Conservation (phyloP, 2,329 filamentous ascomycete species). For the Fusarium sp. region DNA sequence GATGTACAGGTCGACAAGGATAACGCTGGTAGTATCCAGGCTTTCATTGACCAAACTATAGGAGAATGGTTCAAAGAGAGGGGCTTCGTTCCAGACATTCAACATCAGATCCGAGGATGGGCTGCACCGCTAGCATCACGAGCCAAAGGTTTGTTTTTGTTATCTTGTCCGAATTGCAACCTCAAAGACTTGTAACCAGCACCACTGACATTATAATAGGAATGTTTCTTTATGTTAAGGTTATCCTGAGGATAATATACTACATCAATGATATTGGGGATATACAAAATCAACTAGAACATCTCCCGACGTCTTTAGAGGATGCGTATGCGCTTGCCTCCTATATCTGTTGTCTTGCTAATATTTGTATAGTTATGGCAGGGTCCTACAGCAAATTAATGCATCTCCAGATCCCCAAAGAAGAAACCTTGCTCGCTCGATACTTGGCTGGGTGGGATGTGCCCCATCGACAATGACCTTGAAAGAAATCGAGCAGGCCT, state of each 20-base stretch:
- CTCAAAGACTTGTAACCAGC: no score
- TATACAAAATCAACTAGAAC: accelerated
- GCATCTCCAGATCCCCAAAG: accelerated
- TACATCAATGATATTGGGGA: accelerated
- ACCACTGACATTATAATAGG: neutral
- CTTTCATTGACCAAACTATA: accelerated
- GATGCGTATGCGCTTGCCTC: neutral
- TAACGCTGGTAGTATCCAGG: neutral
- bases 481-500: accelerated
- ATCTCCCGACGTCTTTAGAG: neutral
- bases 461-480: accelerated
- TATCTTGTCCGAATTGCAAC: neutral
- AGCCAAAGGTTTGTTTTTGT: neutral
- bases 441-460: neutral
- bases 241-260: accelerated
- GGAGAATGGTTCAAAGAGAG: accelerated
- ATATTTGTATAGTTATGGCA: accelerated
- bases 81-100: accelerated
- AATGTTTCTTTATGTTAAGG: neutral
- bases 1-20: neutral
- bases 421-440: accelerated
- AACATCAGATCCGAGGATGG: neutral
- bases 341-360: accelerated
- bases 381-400: neutral
- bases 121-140: neutral